phyloP scores from a whole-genome alignment of 169 alveolate species.

The Eimeria sp. region DNA sequence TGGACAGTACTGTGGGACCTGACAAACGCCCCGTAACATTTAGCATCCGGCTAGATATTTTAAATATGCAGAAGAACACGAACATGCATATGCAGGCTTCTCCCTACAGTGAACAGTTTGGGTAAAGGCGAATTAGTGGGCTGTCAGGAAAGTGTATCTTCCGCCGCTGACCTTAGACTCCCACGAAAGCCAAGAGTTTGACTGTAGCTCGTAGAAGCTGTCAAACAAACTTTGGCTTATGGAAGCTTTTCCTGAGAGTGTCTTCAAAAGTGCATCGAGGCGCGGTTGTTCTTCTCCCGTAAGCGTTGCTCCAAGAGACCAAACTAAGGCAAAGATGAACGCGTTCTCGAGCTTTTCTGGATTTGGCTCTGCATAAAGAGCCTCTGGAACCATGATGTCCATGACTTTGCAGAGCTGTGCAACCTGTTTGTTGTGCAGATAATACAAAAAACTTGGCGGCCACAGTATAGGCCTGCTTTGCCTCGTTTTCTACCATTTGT shows the following conservation, averaged over 20 bases:
- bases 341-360: slow-evolving; percentile 90
- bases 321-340: slow-evolving; percentile 94
- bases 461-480: not conserved
- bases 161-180: slow-evolving; percentile 80
- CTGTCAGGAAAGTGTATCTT: not conserved
- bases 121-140: not conserved
- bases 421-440: slow-evolving; percentile 86
- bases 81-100: not conserved
- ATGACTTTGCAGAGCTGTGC: slow-evolving; percentile 90
- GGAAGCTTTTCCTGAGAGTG: slow-evolving; percentile 86
- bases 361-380: slow-evolving; percentile 82
- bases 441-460: slow-evolving; percentile 85
- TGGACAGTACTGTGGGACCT: slow-evolving; percentile 85
- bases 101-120: not conserved
- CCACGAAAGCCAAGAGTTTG: slow-evolving; percentile 87
- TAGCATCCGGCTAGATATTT: not conserved
- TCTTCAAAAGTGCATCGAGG: slow-evolving; percentile 93
- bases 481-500: not conserved
- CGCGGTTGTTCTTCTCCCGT: slow-evolving; percentile 91
- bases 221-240: slow-evolving; percentile 92
- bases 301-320: slow-evolving; percentile 96
- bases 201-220: slow-evolving; percentile 89
- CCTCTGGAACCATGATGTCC: slow-evolving; percentile 90
- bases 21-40: not conserved
- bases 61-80: not conserved